phyloP scores from a whole-genome alignment of 1,284 basidiomycete species.

The Ceratobasidium sp. region DNA sequence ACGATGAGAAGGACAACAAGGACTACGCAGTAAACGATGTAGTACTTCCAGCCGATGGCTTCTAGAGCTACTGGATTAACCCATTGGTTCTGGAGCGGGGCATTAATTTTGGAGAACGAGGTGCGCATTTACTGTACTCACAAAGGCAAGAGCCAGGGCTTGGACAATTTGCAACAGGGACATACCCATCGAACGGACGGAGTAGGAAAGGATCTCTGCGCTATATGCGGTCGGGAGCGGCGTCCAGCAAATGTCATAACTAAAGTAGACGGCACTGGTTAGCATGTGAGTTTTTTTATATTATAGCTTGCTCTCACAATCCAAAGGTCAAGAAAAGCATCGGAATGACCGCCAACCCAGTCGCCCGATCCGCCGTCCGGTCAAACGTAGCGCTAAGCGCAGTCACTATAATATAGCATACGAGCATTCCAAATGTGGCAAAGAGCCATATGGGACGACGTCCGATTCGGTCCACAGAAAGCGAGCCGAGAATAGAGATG shows the following conservation, averaged over 20 bases:
- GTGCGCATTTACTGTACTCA: background rate
- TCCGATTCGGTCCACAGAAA: background rate
- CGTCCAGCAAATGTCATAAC: background rate
- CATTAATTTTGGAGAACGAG: background rate
- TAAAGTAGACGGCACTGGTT: too few relatives aligned
- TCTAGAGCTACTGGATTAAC: constrained; percentile 39
- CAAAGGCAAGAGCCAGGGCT: background rate
- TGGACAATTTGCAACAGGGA: background rate
- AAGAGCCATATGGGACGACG: background rate
- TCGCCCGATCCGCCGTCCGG: background rate
- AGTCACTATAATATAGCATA: background rate
- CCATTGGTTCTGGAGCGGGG: constrained; percentile 33
- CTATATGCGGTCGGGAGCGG: background rate
- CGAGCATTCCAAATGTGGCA: background rate
- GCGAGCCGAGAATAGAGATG: constrained; percentile 43
- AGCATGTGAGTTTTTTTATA: too few relatives aligned
- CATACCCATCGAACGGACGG: background rate
- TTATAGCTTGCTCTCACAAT: too few relatives aligned
- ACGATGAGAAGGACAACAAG: constrained; percentile 41
- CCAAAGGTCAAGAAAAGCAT: background rate
- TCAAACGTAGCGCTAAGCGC: background rate
- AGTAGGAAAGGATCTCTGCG: background rate
- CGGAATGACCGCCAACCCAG: background rate
- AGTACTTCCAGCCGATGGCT: constrained; percentile 40
- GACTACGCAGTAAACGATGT: constrained; percentile 46